Base-by-base conservation (phyloP, 208 protist genomes). In the Acanthamoeba triangularis region DNA sequence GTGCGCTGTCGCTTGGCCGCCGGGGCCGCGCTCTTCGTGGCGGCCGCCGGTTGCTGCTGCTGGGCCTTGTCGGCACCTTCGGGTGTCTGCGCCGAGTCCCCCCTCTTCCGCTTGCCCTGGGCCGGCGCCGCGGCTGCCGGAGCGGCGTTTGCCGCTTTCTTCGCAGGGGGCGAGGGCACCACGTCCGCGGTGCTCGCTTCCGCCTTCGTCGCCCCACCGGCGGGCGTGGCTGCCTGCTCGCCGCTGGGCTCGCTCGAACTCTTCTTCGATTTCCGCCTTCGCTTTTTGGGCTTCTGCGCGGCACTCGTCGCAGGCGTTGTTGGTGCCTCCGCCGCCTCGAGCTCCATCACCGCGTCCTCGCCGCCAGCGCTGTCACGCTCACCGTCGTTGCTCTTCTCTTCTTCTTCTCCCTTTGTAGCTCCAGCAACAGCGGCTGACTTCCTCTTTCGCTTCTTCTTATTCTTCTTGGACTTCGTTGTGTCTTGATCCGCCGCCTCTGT, bases 361-460 rank as follows among this genome's bases (percentile, higher is more conserved):
- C 59, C 23, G 59, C 59, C 59, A 30, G 7, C 20, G 7, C 35
- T 14, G 28, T 61, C 59, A 14, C 72, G 20, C 7, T 8, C 61
- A 5, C 37, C 49, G 30, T 65, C 35, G 49, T 49, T 54, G 11
- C 59, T n/a, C n/a, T n/a, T n/a, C n/a, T n/a, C n/a, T n/a, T 91
- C 84, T 54, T 5, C 44, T 54, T 91, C 25, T 6, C 33, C 54
- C 4, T 13, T 37, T 63, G 16, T 63, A 63, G 33, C 6, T 67
- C 37, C 37, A 47, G 47, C 28, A n/a, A 13, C 49, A 6, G 84
- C 84, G 5, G 47, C 84, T 3, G 7, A n/a, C 25, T 67, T 14
- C 18, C 37, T 28, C 84, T 91, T 91, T 67, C 37, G 84, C 84
- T 91, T 91, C 35, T 14, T 3, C 54, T 91, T 91, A 4, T 54